A percentile compares a stretch with the other conserved stretches of the same genome.
Evolutionary conservation across 108 stramenopile species (phyloP).

Genomic region (Nitzschia sp.): DNA sequence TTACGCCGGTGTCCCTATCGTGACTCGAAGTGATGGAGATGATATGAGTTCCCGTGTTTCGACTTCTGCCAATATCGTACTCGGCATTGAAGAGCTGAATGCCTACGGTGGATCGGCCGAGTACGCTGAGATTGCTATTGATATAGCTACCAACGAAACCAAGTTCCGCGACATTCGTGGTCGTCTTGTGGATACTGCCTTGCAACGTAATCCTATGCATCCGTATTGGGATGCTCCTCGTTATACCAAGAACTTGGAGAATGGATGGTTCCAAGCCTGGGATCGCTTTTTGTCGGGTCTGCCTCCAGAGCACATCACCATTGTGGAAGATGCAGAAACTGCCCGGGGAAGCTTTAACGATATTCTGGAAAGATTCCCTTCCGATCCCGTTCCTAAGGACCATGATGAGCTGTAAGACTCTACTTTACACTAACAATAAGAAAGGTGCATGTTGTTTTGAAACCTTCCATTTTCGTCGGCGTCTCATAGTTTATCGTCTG

Average conservation of each 20-base stretch:
- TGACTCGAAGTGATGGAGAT: constrained; percentile 80
- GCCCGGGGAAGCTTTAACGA: constrained; percentile 51
- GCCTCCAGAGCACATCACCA: constrained; percentile 45
- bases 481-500: no score
- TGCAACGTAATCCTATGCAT: constrained; percentile 83
- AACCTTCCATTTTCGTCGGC: no score
- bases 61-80: constrained; percentile 74
- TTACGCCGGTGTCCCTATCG: constrained; percentile 81
- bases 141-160: constrained; percentile 51
- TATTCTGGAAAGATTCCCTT: constrained; percentile 35
- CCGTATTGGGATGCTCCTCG: constrained; percentile 85
- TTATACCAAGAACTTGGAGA: constrained; percentile 73
- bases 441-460: no score
- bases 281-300: constrained; percentile 57
- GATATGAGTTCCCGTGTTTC: constrained; percentile 82
- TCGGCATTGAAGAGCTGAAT: constrained; percentile 77
- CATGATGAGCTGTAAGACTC: constrained; percentile 34
- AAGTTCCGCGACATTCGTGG: constrained; percentile 51
- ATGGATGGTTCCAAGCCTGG: constrained; percentile 61
- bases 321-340: constrained; percentile 48
- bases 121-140: constrained; percentile 74
- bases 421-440: no score
- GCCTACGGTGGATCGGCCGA: constrained; percentile 59
- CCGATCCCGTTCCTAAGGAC: constrained; percentile 10
- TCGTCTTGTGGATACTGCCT: constrained; percentile 59